Evolutionary conservation across 768 basidiomycete species (phyloP).

Genomic region (Pleurotus citrinopileatus): DNA sequence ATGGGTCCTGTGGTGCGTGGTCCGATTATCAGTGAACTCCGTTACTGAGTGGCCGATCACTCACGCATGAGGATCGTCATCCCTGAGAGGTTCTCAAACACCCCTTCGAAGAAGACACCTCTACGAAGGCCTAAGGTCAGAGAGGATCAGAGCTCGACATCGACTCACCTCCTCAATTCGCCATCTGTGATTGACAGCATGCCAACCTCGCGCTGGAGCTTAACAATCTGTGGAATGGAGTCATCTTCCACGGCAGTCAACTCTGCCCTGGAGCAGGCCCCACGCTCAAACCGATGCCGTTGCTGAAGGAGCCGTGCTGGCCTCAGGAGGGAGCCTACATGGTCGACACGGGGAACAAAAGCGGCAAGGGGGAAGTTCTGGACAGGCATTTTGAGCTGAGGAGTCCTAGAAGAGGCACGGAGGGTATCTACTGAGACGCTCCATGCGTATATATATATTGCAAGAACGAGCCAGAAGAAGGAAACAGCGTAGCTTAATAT

Average conservation of each 20-base stretch:
- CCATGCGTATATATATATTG: neutral
- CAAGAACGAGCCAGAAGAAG: neutral
- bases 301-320: slow-evolving; percentile 47
- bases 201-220: slow-evolving; percentile 52
- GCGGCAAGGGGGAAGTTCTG: slow-evolving; percentile 23
- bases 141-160: neutral
- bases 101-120: slow-evolving; percentile 59
- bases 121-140: slow-evolving; percentile 24
- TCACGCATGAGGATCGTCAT: slow-evolving; percentile 54
- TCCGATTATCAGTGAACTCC: slow-evolving; percentile 2
- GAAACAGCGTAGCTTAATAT: neutral
- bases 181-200: slow-evolving; percentile 65
- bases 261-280: slow-evolving; percentile 38
- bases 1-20: slow-evolving; percentile 34
- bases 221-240: slow-evolving; percentile 48
- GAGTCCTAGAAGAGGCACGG: neutral
- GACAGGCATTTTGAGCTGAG: slow-evolving; percentile 17
- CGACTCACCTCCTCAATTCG: slow-evolving; percentile 40
- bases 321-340: slow-evolving; percentile 61
- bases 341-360: slow-evolving; percentile 51
- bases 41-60: slow-evolving; percentile 16
- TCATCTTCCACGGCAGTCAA: slow-evolving; percentile 48
- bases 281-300: slow-evolving; percentile 40
- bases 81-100: slow-evolving; percentile 65
- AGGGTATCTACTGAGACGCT: neutral